phyloP scores from a whole-genome alignment of 495 filamentous ascomycete species.

The Neurospora sp. region DNA sequence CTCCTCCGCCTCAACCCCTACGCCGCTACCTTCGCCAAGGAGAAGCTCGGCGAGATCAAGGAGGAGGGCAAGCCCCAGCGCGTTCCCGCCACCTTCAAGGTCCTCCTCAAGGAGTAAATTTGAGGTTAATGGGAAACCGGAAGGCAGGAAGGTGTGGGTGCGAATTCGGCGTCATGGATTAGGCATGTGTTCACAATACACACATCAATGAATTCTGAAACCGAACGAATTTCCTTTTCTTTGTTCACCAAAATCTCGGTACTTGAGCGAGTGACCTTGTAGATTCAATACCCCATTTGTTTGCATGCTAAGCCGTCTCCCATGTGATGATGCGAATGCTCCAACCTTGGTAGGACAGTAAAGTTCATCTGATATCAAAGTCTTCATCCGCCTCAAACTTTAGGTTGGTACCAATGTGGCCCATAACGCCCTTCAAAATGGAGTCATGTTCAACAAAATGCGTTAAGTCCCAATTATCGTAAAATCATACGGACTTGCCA shows the following conservation, averaged over 20 bases:
- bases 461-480: background rate
- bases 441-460: background rate
- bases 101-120: slow-evolving; percentile 25
- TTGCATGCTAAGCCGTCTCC: background rate
- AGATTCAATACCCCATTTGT: background rate
- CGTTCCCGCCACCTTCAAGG: slow-evolving; percentile 27
- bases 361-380: background rate
- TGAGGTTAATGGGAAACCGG: slow-evolving; percentile 2
- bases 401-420: background rate
- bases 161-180: slow-evolving; percentile 30
- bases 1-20: slow-evolving; percentile 96
- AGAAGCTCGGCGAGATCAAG: slow-evolving; percentile 39
- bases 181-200: slow-evolving; percentile 19
- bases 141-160: slow-evolving; percentile 14
- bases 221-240: slow-evolving; percentile 10
- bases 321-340: background rate
- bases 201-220: slow-evolving; percentile 30
- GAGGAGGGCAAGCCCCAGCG: slow-evolving; percentile 27
- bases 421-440: background rate
- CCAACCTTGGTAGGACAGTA: too few species aligned
- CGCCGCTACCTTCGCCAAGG: slow-evolving; percentile 73
- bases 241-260: background rate
- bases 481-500: background rate
- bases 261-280: background rate
- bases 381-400: background rate